Evolutionary conservation across 1,284 basidiomycete genomes (phyloP).

Genomic region (Cryptococcus jaspeensis): DNA sequence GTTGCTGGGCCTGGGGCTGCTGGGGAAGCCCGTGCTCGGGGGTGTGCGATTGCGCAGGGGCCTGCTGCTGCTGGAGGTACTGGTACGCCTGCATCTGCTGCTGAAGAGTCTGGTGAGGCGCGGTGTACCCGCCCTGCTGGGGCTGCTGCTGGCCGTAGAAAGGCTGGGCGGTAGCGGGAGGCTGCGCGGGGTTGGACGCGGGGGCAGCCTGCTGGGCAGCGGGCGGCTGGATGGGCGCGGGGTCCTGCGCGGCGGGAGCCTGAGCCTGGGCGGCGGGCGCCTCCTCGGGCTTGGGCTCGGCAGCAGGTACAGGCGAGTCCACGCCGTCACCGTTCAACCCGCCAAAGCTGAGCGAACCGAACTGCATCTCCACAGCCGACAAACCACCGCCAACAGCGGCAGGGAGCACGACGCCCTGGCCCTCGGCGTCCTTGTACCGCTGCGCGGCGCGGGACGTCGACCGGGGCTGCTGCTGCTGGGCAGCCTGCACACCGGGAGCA

Average conservation of each 20-base stretch:
- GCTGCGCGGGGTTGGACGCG: slow-evolving; percentile 9
- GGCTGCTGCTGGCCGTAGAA: slow-evolving; percentile 14
- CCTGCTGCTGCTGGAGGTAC: slow-evolving; percentile 30
- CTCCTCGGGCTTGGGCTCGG: slow-evolving; percentile 21
- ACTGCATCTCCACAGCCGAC: slow-evolving; percentile 50
- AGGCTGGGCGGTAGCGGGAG: slow-evolving; percentile 2
- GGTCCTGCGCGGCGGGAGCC: slow-evolving; percentile 5
- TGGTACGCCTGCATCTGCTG: slow-evolving; percentile 45
- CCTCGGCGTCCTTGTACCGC: slow-evolving; percentile 49
- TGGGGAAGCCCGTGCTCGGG: slow-evolving; percentile 22
- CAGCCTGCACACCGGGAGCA: slow-evolving; percentile 20
- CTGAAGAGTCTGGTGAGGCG: slow-evolving; percentile 41
- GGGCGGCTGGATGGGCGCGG: slow-evolving; percentile 20
- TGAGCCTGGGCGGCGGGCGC: slow-evolving; percentile 15
- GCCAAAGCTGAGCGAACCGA: slow-evolving; percentile 52
- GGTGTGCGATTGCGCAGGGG: slow-evolving; percentile 17
- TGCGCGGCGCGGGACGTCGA: slow-evolving; percentile 48
- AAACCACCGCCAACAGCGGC: slow-evolving; percentile 36
- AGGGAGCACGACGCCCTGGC: slow-evolving; percentile 51
- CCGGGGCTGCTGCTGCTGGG: slow-evolving; percentile 25
- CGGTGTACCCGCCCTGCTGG: slow-evolving; percentile 28
- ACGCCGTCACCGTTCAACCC: slow-evolving; percentile 48
- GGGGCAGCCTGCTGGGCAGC: slow-evolving; percentile 20
- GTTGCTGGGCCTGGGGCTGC: slow-evolving; percentile 22
- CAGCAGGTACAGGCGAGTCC: slow-evolving; percentile 37